These are phyloP conservation scores for Hibiscus tridactylites DNA, from an alignment of 345 rosid genomes.

Conservation along the genomic window DNA sequence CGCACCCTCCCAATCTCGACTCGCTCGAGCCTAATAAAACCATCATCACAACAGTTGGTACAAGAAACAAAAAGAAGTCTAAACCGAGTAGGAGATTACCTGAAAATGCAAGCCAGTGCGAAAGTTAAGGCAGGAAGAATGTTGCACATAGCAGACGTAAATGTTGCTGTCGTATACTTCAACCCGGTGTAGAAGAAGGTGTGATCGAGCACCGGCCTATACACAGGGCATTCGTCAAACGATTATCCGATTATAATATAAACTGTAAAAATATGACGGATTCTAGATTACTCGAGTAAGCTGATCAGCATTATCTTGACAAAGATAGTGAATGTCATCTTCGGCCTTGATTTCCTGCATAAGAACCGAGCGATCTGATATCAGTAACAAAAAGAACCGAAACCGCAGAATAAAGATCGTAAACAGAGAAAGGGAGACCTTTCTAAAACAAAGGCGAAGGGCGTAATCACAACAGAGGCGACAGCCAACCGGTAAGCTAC, in stretches of 20 bases:
- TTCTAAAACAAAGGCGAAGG: conserved; percentile 3
- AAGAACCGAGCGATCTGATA: neutral
- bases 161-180: conserved; percentile 70
- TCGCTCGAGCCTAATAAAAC: conserved; percentile 24
- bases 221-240: neutral
- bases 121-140: conserved; percentile 69
- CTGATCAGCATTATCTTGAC: conserved; percentile 35
- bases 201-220: conserved; percentile 35
- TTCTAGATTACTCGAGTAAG: conserved; percentile 56
- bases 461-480: conserved; percentile 1
- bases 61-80: neutral
- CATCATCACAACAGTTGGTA: neutral
- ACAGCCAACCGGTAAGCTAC: neutral
- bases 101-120: conserved; percentile 46
- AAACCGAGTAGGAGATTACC: conserved; percentile 22
- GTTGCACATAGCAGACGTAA: conserved; percentile 58
- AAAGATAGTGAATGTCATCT: neutral
- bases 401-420: neutral
- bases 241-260: conserved; percentile 8
- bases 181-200: conserved; percentile 43
- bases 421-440: neutral
- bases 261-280: neutral
- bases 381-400: neutral
- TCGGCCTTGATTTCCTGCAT: conserved; percentile 9
- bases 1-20: conserved; percentile 19